Evolutionary conservation across 805 yeast genomes (phyloP).

Genomic region (Saccharomycopsis javanensis): DNA sequence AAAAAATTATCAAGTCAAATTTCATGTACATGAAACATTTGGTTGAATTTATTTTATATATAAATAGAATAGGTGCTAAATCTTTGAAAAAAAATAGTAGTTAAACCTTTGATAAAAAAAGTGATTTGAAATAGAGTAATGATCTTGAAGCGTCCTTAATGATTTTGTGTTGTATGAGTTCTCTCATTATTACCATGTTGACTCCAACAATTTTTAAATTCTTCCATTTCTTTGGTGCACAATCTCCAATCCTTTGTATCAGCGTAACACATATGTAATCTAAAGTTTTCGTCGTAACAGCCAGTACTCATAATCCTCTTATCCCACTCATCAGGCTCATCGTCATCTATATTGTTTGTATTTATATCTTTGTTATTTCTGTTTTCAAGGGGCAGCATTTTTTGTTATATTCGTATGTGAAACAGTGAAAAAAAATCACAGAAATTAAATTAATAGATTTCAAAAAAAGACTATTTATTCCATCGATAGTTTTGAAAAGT

Average conservation of each 20-base stretch:
- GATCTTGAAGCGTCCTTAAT: too few species aligned
- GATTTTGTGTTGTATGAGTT: conserved; percentile 7
- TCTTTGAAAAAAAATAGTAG: too few species aligned
- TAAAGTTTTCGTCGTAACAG: conserved; percentile 62
- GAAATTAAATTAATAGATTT: too few species aligned
- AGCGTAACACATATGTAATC: conserved; percentile 67
- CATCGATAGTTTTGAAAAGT: too few species aligned
- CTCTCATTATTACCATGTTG: conserved; percentile 12
- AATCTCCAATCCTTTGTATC: conserved; percentile 77
- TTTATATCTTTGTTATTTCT: background rate
- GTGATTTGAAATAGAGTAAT: too few species aligned
- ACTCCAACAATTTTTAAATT: conserved; percentile 19
- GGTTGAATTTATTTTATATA: too few species aligned
- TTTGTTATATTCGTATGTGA: background rate
- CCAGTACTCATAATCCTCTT: conserved; percentile 65
- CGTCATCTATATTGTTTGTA: conserved; percentile 31
- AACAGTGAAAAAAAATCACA: background rate
- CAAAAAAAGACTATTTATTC: too few species aligned
- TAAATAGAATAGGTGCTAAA: too few species aligned
- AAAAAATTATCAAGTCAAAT: too few species aligned
- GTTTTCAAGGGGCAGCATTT: background rate
- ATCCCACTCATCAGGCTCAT: conserved; percentile 73
- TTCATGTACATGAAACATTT: too few species aligned
- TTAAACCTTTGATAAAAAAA: too few species aligned
- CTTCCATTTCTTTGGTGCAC: conserved; percentile 42